Percentiles rank a stretch among this genome's conserved stretches.
These are phyloP conservation scores for Chalaropsis thielavioides DNA, from an alignment of 2,329 filamentous ascomycete species.

Conservation along the genomic window DNA sequence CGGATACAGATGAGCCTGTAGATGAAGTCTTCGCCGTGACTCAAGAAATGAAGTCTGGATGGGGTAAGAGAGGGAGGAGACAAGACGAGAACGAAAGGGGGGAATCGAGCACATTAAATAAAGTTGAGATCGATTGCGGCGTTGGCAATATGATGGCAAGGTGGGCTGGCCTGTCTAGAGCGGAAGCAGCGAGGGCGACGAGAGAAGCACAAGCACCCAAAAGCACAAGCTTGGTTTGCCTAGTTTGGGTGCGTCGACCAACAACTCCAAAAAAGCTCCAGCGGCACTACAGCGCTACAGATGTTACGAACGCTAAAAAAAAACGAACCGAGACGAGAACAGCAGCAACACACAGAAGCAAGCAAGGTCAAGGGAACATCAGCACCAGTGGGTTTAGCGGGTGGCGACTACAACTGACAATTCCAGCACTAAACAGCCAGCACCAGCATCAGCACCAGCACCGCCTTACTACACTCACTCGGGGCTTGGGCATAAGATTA, in stretches of 20 bases:
- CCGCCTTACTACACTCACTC: too few relatives aligned
- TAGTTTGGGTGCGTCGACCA: not conserved
- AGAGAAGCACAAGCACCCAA: not conserved
- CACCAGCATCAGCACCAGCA: too few relatives aligned
- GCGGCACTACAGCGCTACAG: not conserved
- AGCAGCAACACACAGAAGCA: not conserved
- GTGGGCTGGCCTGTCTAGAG: not conserved
- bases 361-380: not conserved
- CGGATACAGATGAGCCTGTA: not conserved
- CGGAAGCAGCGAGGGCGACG: conserved; percentile 5
- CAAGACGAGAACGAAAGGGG: not conserved
- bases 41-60: conserved; percentile 12
- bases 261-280: not conserved
- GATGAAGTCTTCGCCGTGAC: conserved; percentile 9
- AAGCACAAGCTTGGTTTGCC: not conserved
- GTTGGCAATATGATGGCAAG: not conserved
- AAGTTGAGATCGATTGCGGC: not conserved
- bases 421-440: too few relatives aligned
- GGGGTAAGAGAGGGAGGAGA: conserved; percentile 7
- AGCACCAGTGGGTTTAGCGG: not conserved
- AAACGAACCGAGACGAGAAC: not conserved
- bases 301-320: not conserved
- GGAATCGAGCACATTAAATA: conserved; percentile 13
- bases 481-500: not conserved
- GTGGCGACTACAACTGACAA: not conserved